Conservation (phyloP, 2,329 filamentous ascomycete species). For the Colletotrichum sojae region DNA sequence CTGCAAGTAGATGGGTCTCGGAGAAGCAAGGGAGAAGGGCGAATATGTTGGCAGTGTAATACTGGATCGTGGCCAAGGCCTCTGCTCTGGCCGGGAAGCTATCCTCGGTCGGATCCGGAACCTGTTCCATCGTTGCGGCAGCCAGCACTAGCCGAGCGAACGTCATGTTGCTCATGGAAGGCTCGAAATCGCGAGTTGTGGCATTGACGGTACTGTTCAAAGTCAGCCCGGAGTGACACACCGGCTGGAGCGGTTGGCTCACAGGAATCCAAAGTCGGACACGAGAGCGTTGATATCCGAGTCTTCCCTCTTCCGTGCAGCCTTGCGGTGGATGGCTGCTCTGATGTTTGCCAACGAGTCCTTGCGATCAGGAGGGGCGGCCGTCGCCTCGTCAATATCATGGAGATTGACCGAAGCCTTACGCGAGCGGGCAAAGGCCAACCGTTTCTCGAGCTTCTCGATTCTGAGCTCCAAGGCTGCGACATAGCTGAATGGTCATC, state of each 20-base stretch:
- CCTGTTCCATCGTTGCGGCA: constrained; percentile 80
- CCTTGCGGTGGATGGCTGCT: constrained; percentile 75
- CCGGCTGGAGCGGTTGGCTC: constrained; percentile 47
- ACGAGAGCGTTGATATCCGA: constrained; percentile 92
- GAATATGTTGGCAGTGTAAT: constrained; percentile 88
- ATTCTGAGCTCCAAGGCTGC: constrained; percentile 93
- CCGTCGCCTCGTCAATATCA: constrained; percentile 64
- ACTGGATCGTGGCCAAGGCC: constrained; percentile 79
- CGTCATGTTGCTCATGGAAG: constrained; percentile 89
- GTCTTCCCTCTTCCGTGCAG: constrained; percentile 78
- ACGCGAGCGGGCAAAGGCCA: constrained; percentile 78
- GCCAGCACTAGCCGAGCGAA: constrained; percentile 91
- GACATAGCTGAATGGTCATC: constrained; percentile 76
- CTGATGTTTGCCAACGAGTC: constrained; percentile 74
- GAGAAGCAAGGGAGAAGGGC: constrained; percentile 86
- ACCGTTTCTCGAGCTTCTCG: constrained; percentile 86
- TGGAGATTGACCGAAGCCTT: constrained; percentile 79
- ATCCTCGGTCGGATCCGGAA: constrained; percentile 74
- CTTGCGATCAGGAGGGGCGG: constrained; percentile 61
- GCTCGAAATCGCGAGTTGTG: constrained; percentile 93
- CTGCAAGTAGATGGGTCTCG: constrained; percentile 82
- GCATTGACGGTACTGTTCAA: constrained; percentile 86
- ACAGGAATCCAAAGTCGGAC: constrained; percentile 94
- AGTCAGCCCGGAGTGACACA: constrained; percentile 16
- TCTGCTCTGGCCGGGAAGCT: constrained; percentile 80